phyloP scores from a whole-genome alignment of 768 basidiomycete species.

The Antrodiella citrinella region DNA sequence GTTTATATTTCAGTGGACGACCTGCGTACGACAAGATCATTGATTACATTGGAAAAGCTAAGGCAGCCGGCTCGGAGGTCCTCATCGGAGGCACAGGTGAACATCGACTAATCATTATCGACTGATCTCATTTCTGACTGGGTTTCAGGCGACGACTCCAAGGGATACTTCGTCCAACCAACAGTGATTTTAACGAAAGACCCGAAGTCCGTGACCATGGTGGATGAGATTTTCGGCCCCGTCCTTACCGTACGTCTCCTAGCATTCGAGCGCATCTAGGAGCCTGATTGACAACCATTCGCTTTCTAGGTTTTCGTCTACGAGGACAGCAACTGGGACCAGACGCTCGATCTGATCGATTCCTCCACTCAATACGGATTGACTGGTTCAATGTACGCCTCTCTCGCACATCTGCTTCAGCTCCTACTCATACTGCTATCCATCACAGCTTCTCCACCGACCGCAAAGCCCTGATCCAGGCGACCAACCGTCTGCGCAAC shows the following conservation, averaged over 20 bases:
- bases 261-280: background rate
- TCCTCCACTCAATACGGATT: conserved; percentile 81
- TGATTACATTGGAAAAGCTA: conserved; percentile 79
- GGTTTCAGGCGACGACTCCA: conserved; percentile 72
- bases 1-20: conserved; percentile 46
- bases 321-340: conserved; percentile 78
- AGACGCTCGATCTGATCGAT: conserved; percentile 84
- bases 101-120: background rate
- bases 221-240: conserved; percentile 95
- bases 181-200: conserved; percentile 92
- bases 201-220: conserved; percentile 82
- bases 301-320: conserved; percentile 74
- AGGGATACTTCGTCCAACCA: conserved; percentile 90
- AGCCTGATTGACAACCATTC: no score
- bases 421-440: background rate
- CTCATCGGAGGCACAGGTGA: conserved; percentile 79
- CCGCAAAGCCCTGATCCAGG: conserved; percentile 69
- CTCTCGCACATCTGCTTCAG: conserved; percentile 2
- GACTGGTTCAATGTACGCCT: conserved; percentile 83
- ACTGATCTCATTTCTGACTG: background rate
- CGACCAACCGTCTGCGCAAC: conserved; percentile 79
- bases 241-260: conserved; percentile 73
- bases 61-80: conserved; percentile 82
- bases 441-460: conserved; percentile 68
- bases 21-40: conserved; percentile 86